Evolutionary conservation across 495 filamentous ascomycete genomes (phyloP).

Genomic region (Xylaria scruposa): DNA sequence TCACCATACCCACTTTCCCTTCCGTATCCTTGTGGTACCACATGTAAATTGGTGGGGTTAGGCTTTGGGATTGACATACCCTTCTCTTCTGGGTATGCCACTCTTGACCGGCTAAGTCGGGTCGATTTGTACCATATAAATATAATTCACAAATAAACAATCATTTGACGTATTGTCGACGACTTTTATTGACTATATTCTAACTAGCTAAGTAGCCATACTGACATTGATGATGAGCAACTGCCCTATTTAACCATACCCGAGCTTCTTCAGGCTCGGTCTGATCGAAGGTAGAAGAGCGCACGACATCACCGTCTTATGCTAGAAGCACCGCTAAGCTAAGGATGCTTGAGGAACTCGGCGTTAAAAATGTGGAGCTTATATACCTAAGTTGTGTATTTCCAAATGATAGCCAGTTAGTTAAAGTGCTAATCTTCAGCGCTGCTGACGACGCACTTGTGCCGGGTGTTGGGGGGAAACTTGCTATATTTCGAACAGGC

Average conservation of each 20-base stretch:
- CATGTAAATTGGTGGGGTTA: background rate
- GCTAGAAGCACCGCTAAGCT: background rate
- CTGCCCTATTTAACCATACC: background rate
- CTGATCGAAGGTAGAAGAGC: background rate
- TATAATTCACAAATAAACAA: background rate
- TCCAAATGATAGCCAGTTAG: background rate
- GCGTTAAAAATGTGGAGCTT: slow-evolving; percentile 1
- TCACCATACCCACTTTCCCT: slow-evolving; percentile 6
- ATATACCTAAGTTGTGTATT: background rate
- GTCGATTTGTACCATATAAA: background rate
- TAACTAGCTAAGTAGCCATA: background rate
- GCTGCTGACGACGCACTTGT: no score
- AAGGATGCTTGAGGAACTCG: background rate
- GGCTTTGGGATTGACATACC: no score
- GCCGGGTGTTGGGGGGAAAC: background rate
- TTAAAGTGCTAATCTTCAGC: background rate
- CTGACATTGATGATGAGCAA: background rate
- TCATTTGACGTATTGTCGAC: background rate
- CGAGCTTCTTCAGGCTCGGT: background rate
- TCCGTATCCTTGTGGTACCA: slow-evolving; percentile 4
- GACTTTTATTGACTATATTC: background rate
- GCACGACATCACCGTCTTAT: background rate
- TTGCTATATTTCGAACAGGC: slow-evolving; percentile 39
- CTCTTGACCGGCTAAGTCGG: no score
- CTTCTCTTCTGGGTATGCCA: no score